Percentiles rank a stretch among this genome's conserved stretches.
phyloP scores from a whole-genome alignment of 306 rosid genomes.

The Senna tora region DNA sequence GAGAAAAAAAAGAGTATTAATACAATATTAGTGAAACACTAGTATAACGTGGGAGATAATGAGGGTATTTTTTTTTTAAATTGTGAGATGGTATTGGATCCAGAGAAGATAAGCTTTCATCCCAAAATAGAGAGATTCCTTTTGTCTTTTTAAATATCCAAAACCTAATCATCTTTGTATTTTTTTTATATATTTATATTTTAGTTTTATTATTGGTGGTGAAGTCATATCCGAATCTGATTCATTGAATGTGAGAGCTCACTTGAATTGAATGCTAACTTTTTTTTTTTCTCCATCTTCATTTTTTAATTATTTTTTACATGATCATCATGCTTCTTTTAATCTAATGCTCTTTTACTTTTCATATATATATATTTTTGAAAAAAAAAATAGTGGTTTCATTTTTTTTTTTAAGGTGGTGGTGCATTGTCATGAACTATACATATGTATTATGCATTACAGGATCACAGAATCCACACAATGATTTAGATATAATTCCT shows the following conservation, averaged over 20 bases:
- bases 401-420: background rate
- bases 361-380: background rate
- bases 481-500: background rate
- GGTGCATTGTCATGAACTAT: background rate
- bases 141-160: slow-evolving; percentile 26
- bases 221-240: slow-evolving; percentile 54
- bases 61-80: slow-evolving; percentile 46
- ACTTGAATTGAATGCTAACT: slow-evolving; percentile 29
- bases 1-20: background rate
- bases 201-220: slow-evolving; percentile 44
- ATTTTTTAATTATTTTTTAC: background rate
- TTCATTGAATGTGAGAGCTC: slow-evolving; percentile 53
- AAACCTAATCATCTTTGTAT: slow-evolving; percentile 2
- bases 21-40: slow-evolving; percentile 6
- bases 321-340: slow-evolving; percentile 19
- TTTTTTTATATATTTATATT: slow-evolving; percentile 24
- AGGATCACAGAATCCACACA: background rate
- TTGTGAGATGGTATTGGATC: slow-evolving; percentile 51
- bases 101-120: slow-evolving; percentile 53
- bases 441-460: background rate
- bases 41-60: slow-evolving; percentile 45
- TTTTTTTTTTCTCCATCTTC: background rate
- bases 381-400: background rate
- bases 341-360: slow-evolving; percentile 20
- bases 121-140: slow-evolving; percentile 50